phyloP scores from a whole-genome alignment of 1,139 yeast species.

The Blastobotrys proliferans region DNA sequence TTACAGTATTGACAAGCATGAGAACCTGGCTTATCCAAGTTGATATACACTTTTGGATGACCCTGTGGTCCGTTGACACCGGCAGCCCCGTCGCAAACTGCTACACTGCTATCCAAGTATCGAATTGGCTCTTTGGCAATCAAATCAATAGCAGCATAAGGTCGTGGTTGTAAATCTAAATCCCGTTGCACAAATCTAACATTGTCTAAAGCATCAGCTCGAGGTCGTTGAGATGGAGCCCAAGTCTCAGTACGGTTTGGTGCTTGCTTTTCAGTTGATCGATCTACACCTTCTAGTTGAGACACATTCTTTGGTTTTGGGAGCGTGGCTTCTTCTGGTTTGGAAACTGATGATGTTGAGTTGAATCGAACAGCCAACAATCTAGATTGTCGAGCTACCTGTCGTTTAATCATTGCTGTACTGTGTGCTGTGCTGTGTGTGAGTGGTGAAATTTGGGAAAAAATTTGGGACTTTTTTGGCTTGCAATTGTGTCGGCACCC shows the following conservation, averaged over 20 bases:
- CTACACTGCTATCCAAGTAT: constrained; percentile 58
- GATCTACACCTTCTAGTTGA: constrained; percentile 5
- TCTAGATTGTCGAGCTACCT: constrained; percentile 4
- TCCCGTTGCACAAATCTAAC: constrained; percentile 74
- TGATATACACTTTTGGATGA: constrained; percentile 80
- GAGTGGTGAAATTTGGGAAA: not conserved
- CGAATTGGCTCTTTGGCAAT: constrained; percentile 71
- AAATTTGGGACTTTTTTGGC: not conserved
- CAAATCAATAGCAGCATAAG: constrained; percentile 80
- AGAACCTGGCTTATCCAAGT: constrained; percentile 70
- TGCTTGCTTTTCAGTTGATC: constrained; percentile 47
- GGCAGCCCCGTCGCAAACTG: constrained; percentile 82
- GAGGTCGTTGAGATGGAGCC: constrained; percentile 65
- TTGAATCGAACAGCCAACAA: constrained; percentile 9
- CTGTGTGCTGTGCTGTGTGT: not conserved
- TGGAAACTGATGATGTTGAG: not conserved
- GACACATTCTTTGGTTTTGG: constrained; percentile 11
- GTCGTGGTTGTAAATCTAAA: constrained; percentile 64
- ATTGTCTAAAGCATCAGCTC: constrained; percentile 55
- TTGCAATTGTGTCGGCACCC: not conserved
- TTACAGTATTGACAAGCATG: constrained; percentile 73
- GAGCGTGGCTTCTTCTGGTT: not conserved
- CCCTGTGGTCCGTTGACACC: constrained; percentile 76
- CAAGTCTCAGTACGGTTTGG: constrained; percentile 70
- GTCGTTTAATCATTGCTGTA: constrained; percentile 11